Evolutionary conservation across 2,329 filamentous ascomycete species (phyloP), one percentile per base, ranked within the genome.

Genomic region (Paraphaeosphaeria sporulosa): DNA sequence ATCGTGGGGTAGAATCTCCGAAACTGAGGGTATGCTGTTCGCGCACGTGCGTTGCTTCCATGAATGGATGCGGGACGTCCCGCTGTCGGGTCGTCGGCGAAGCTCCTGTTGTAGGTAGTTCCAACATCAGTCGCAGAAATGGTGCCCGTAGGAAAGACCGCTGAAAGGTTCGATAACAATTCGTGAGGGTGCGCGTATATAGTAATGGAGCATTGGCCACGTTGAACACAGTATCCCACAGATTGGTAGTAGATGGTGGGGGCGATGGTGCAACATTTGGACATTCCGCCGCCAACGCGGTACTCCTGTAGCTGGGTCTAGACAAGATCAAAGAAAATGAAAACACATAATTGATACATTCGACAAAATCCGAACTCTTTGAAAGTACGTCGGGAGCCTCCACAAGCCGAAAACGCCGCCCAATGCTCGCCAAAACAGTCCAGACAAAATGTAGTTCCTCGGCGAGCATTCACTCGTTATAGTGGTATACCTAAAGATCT

Each of bases 401-500:
- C 52, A 19, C 40, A 38, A 46, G 42, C 42, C 52, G 32, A 25
- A 52, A 46, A 55, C 52, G 52, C 52, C 52, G 52, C 52, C 42
- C 52, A 55, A 55, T 55, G 52, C 52, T 55, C 52, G 52, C 52
- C 52, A 55, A 55, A 55, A 44, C 27, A 55, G 52, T 47, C 52
- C 52, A 55, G 42, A 55, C 36, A 47, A 36, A 46, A 46, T 19
- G 52, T 36, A 36, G n/a, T 47, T 55, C 42, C 27, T 47, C 34
- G 30, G 38, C 47, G 38, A 52, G 21, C 51, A n/a, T 50, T 64
- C 85, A 94, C 82, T 96, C 92, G 76, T 96, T 94, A 82, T 93
- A 94, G 79, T 96, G 92, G 78, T 93, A 96, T 64, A 95, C 89
- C 92, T 95, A 65, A 25, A 8, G 36, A 8, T 19, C 34, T 48